Evolutionary conservation across 192 early-diverging fungal genomes (phyloP).

Genomic region (Backusella tuberculispora): DNA sequence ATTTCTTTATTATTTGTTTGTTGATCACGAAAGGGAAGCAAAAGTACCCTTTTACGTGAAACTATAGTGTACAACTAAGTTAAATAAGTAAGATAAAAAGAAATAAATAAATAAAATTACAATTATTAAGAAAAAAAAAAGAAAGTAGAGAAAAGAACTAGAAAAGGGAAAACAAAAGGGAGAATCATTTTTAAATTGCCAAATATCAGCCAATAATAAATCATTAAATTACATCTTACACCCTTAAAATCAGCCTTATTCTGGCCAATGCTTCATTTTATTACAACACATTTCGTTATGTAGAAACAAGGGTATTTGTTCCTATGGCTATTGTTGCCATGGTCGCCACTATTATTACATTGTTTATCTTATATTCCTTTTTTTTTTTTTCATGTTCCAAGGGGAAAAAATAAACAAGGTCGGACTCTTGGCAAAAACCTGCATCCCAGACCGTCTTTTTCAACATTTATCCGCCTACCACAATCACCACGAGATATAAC

Average conservation of each 20-base stretch:
- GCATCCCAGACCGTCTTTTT: constrained; percentile 5
- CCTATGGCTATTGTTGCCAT: neutral
- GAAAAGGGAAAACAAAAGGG: constrained; percentile 3
- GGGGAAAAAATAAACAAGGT: neutral
- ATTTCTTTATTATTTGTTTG: constrained; percentile 4
- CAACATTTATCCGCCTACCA: neutral
- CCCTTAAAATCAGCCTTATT: neutral
- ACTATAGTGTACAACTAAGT: neutral
- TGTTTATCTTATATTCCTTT: neutral
- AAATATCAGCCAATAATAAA: constrained; percentile 9
- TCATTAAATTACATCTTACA: neutral
- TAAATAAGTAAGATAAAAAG: constrained; percentile 1
- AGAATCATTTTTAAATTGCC: neutral
- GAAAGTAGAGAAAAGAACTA: constrained; percentile 14
- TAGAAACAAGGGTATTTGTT: neutral
- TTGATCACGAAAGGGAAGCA: neutral
- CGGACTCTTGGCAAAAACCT: constrained; percentile 12
- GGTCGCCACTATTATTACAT: neutral
- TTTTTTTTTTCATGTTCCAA: neutral
- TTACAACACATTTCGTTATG: neutral
- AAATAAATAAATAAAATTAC: neutral
- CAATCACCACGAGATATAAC: neutral
- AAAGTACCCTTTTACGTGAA: constrained; percentile 5
- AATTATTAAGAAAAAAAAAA: neutral
- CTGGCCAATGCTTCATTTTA: neutral